Evolutionary conservation across 73 alveolate species (phyloP).

Genomic region (Tetrahymena elliotti): DNA sequence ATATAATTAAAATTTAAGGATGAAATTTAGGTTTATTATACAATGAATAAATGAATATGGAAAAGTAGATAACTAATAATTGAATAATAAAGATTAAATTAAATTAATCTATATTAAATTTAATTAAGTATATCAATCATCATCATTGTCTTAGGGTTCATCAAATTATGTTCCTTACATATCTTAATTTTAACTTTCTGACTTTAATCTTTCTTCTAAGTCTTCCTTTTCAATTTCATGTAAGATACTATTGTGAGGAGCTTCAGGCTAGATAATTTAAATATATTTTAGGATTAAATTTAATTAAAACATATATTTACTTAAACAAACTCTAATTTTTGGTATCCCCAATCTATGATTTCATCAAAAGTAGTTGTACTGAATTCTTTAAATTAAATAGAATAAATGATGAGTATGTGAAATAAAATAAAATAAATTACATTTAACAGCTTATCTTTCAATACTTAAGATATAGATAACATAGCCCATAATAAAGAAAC

Average conservation of each 20-base stretch:
- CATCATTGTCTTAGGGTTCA: not conserved
- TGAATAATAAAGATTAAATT: no score
- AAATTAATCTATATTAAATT: no score
- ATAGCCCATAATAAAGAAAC: not conserved
- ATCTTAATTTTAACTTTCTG: not conserved
- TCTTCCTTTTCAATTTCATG: not conserved
- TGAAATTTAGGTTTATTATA: no score
- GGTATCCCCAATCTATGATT: not conserved
- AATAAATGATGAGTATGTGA: not conserved
- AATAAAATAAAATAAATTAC: not conserved
- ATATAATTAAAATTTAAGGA: no score
- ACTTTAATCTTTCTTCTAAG: not conserved
- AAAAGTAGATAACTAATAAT: no score
- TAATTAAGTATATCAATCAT: not conserved
- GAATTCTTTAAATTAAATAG: not conserved
- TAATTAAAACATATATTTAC: not conserved
- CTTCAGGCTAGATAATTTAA: not conserved
- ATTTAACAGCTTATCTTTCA: not conserved
- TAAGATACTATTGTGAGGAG: not conserved
- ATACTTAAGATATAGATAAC: not conserved
- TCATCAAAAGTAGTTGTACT: not conserved
- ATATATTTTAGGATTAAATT: not conserved
- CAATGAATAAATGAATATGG: no score
- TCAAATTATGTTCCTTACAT: not conserved
- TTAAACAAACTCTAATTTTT: not conserved